Evolutionary conservation across 805 yeast species (phyloP).

Genomic region (Cyberlindnera maritima): DNA sequence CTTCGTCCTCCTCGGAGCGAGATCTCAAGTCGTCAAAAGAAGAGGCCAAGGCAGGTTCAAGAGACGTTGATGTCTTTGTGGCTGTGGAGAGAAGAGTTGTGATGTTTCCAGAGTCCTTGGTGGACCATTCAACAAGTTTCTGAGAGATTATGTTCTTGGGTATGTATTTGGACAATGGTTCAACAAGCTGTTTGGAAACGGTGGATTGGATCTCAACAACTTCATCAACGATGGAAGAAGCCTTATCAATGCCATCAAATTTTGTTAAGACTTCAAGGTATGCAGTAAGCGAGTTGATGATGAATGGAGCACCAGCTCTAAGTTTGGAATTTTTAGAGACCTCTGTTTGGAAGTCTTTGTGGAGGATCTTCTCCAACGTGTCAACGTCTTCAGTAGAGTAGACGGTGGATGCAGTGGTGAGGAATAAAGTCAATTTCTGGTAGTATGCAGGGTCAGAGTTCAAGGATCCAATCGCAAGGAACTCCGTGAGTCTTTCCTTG

Average conservation of each 20-base stretch:
- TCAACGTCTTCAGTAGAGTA: conserved; percentile 17
- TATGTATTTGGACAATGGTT: conserved; percentile 19
- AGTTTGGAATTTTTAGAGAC: conserved; percentile 30
- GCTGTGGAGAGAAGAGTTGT: conserved; percentile 16
- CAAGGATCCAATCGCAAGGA: conserved; percentile 52
- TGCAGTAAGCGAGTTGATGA: conserved; percentile 31
- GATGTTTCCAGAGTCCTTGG: conserved; percentile 7
- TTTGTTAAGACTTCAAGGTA: conserved; percentile 25
- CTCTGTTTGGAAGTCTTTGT: conserved; percentile 26
- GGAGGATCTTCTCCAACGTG: conserved; percentile 31
- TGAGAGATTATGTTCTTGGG: conserved; percentile 13
- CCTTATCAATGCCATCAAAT: neutral
- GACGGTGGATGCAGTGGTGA: conserved; percentile 16
- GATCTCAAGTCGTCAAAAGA: conserved; percentile 22
- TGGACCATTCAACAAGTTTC: conserved; percentile 7
- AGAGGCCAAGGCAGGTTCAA: conserved; percentile 17
- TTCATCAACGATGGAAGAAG: conserved; percentile 15
- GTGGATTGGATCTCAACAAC: conserved; percentile 19
- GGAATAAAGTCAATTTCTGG: conserved; percentile 23
- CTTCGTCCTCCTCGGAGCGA: conserved; percentile 22
- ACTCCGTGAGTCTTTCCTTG: conserved; percentile 41
- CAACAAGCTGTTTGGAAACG: conserved; percentile 21
- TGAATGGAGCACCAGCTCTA: conserved; percentile 30
- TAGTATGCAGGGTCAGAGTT: conserved; percentile 53
- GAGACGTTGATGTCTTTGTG: neutral